Evolutionary conservation across 2,329 filamentous ascomycete species (phyloP).

Genomic region (Polytolypa hystricis): DNA sequence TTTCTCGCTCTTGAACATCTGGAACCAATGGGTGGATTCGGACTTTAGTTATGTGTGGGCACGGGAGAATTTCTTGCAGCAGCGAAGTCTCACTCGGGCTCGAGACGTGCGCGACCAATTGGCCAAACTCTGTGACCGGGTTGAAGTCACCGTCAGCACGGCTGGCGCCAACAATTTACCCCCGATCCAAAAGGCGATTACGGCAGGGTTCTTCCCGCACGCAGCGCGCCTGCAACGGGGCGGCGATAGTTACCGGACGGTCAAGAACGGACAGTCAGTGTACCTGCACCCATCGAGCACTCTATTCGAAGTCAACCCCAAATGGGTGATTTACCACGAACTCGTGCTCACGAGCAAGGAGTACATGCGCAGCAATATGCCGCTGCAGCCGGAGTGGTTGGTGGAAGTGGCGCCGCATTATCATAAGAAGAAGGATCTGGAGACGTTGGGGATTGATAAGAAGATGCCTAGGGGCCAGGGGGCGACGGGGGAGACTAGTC

Average conservation of each 20-base stretch:
- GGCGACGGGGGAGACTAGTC: constrained; percentile 30
- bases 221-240: constrained; percentile 72
- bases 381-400: constrained; percentile 74
- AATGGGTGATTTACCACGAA: constrained; percentile 77
- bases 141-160: constrained; percentile 64
- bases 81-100: constrained; percentile 75
- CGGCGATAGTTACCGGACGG: constrained; percentile 79
- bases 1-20: constrained; percentile 78
- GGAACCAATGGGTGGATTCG: constrained; percentile 87
- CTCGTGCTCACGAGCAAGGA: constrained; percentile 90
- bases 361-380: constrained; percentile 82
- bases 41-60: constrained; percentile 84
- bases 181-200: constrained; percentile 78
- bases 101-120: constrained; percentile 90
- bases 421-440: constrained; percentile 83
- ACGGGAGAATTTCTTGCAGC: constrained; percentile 87
- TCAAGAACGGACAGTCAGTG: constrained; percentile 81
- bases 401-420: constrained; percentile 87
- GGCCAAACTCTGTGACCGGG: constrained; percentile 80
- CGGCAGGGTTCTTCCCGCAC: constrained; percentile 89
- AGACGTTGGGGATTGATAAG: constrained; percentile 63
- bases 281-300: constrained; percentile 86
- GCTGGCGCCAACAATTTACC: constrained; percentile 59
- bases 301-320: constrained; percentile 66
- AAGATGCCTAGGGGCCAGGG: constrained; percentile 57